Base-by-base conservation (phyloP, 352 stramenopile species). In the Phytophthora tubulina region DNA sequence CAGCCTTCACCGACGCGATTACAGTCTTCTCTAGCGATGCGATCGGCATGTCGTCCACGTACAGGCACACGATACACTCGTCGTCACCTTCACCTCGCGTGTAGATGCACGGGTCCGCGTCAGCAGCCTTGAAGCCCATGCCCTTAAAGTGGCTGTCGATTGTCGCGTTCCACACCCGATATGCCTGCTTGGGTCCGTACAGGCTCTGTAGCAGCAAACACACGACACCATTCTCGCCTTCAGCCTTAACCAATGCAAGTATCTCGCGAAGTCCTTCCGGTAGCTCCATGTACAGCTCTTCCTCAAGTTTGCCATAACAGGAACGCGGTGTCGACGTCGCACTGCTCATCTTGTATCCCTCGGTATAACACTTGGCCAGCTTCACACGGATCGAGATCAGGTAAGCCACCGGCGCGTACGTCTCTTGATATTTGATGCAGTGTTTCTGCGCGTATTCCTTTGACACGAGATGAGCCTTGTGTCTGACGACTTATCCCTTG, bases 81-180 rank as follows among this genome's bases (percentile, higher is more conserved):
- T 62, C 31, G 14, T 44, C 31, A 32, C 33, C 64, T 50, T 65
- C 46, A 39, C 68, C 63, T 51, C 51, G 52, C 42, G 44, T 62
- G 45, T 72, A 73, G 3, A 73, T 21, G 33, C 67, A 76, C 4
- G 60, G 39, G n/a, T n/a, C n/a, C n/a, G n/a, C n/a, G n/a, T n/a
- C n/a, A n/a, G n/a, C n/a, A n/a, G n/a, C n/a, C n/a, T 49, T 64
- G 36, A 77, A 79, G 3, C 54, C 62, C 36, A 79, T 70, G 9
- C 3, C 27, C 42, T 68, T 61, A 36, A 77, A 60, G 3, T 62
- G 45, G 1, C 21, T 27, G 45, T 76, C 55, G 45, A 79, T 75
- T 4, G 64, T 76, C 53, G 75, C 53, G 51, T 76, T 76, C 36
- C 35, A 59, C 3, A 48, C 52, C 11, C 52, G 33, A 36, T n/a